These are phyloP conservation scores for Kazachstania psychrophila DNA, from an alignment of 805 yeast genomes.

Conservation along the genomic window DNA sequence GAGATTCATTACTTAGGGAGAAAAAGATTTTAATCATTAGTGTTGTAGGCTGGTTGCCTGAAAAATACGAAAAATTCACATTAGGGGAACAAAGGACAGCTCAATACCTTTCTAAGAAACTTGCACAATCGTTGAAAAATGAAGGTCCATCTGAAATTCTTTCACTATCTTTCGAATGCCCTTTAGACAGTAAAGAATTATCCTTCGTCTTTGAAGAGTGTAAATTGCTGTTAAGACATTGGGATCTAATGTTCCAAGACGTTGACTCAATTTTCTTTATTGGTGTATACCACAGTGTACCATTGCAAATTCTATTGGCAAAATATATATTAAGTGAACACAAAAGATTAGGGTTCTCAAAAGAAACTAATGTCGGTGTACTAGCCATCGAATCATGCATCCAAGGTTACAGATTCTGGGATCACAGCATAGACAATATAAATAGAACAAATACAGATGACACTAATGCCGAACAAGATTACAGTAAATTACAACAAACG, in stretches of 20 bases:
- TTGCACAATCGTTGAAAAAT: constrained; percentile 26
- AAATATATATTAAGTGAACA: constrained; percentile 34
- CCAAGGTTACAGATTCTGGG: constrained; percentile 33
- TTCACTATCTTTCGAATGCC: constrained; percentile 31
- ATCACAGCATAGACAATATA: constrained; percentile 29
- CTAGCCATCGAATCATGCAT: constrained; percentile 32
- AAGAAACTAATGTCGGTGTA: constrained; percentile 24
- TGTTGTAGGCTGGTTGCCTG: constrained; percentile 27
- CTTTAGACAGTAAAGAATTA: constrained; percentile 21
- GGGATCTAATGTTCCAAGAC: constrained; percentile 39
- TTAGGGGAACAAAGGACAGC: constrained; percentile 24
- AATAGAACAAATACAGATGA: constrained; percentile 3
- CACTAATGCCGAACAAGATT: constrained; percentile 11
- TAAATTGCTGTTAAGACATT: constrained; percentile 38
- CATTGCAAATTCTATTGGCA: constrained; percentile 40
- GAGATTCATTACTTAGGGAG: constrained; percentile 13
- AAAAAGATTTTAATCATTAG: constrained; percentile 25
- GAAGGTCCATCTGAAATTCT: constrained; percentile 17
- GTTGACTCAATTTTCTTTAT: constrained; percentile 43
- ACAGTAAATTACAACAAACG: constrained; percentile 19
- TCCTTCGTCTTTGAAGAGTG: constrained; percentile 35
- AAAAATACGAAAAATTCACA: constrained; percentile 24
- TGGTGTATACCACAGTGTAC: constrained; percentile 47
- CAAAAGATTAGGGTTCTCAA: constrained; percentile 12
- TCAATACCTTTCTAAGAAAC: constrained; percentile 20